Base-by-base conservation (phyloP, 2,329 filamentous ascomycete genomes). In the Aspergillus ustus region DNA sequence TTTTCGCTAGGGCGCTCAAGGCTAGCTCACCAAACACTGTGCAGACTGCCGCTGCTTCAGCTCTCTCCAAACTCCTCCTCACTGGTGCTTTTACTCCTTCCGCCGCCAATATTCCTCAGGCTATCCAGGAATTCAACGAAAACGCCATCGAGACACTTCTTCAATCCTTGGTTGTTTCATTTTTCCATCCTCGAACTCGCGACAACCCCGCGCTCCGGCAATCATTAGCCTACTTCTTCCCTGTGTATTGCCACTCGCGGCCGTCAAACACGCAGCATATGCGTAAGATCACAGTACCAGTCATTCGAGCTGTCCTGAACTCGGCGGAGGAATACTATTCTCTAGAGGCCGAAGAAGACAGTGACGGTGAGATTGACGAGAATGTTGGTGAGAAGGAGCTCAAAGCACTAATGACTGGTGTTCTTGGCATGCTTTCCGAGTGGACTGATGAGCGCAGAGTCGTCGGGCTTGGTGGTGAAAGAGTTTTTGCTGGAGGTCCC, bases 401-500 rank as follows among this genome's bases (percentile, higher is more conserved):
- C 43, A 80, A 79, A 61, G 71, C 73, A 3, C 85, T 96, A 66
- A 85, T 87, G 48, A 86, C 89, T 3, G 91, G 96, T 61, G 92
- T 91, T 1, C 88, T 91, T 3, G 94, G 93, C 71, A 80, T 81
- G 78, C 80, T 98, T 7, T 87, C 93, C 0, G 94, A 98, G 74
- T 98, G 94, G 95, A 98, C 94, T 0, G 94, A 98, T 75, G 93
- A 93, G 43, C 84, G 94, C 53, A 93, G 96, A 75, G 82, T 87
- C 7, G 80, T 87, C 11, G 82, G 91, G 80, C 79, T 91, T 79
- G 78, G 84, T 75, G 60, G 83, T 80, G 66, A 80, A 50, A 74
- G 73, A 29, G 67, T 80, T 29, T 69, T 83, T 1, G 78, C 80
- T 61, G 78, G 72, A 25, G 78, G 77, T 55, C 86, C 90, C 52